Base-by-base conservation (phyloP, 2,329 filamentous ascomycete species). In the Neonectria neomacrospora region DNA sequence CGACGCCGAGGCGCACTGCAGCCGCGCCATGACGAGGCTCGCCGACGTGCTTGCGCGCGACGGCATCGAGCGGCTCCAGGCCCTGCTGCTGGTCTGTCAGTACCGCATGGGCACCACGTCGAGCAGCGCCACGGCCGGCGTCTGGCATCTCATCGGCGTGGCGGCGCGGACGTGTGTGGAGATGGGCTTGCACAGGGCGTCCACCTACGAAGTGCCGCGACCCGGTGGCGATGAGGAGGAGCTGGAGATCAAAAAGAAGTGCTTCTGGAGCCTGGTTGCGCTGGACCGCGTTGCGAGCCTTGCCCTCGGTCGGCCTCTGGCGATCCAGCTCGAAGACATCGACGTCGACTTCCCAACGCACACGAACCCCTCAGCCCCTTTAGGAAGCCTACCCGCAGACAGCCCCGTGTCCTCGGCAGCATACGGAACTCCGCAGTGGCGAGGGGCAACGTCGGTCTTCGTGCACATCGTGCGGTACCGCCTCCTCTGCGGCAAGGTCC, bases 111-210 rank as follows among this genome's bases (percentile, higher is more conserved):
- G 78, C 0, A 81, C 76, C 2, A 79, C 78, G 0, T 77, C 79
- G 0, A 78, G 77, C 20, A 75, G 80, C 28, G 76, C 75, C 1
- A 77, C 76, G 0, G 74, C 76, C 1, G 81, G 79, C 55, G 76
- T 83, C 28, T 83, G 81, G 80, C 80, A 82, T 64, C 73, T 82
- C 2, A 79, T 82, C 12, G 79, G 80, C 0, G 76, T 80, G 8
- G 79, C 80, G 1, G 78, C 78, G 0, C 73, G 79, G 7, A 80
- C 79, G 30, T 79, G 79, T 54, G 71, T 80, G 18, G 79, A 80
- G 54, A 72, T 82, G 50, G 80, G 80, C 0, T 64, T 82, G 0
- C 80, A 82, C 60, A 74, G 78, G 28, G 77, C 79, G 14, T 71
- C 78, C 1, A 74, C 73, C 0, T 81, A 80, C 57, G 59, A 67